Evolutionary conservation across 305 asterid genomes (phyloP).

Genomic region (Rubia tinctorum): DNA sequence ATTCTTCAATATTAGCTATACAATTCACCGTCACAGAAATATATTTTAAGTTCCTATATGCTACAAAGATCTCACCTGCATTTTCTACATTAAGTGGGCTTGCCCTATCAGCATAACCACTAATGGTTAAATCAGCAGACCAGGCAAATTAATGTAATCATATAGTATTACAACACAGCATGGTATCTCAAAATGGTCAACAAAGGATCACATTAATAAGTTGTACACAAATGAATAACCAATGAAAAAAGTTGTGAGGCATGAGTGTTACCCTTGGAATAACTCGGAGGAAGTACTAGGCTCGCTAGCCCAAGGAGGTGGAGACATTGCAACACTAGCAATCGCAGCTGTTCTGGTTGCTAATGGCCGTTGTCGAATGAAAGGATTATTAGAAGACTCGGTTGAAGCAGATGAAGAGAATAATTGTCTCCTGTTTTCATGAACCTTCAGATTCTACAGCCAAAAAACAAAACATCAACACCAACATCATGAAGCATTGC

Average conservation of each 20-base stretch:
- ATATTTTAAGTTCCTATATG: neutral
- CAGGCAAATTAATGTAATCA: neutral
- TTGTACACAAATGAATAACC: neutral
- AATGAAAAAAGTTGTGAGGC: neutral
- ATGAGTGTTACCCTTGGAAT: constrained; percentile 14
- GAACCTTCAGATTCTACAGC: constrained; percentile 83
- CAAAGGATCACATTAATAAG: neutral
- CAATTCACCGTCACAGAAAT: neutral
- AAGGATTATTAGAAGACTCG: constrained; percentile 40
- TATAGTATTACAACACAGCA: neutral
- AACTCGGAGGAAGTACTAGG: constrained; percentile 15
- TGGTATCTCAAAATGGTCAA: neutral
- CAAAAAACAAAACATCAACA: constrained; percentile 5
- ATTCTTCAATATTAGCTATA: neutral
- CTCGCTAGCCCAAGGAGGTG: constrained; percentile 25
- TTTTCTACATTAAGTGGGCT: neutral
- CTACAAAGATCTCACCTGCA: neutral
- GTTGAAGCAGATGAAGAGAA: constrained; percentile 67
- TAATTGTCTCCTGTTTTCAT: constrained; percentile 79
- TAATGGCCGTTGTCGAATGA: constrained; percentile 34
- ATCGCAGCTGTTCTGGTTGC: constrained; percentile 28
- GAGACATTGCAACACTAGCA: constrained; percentile 24
- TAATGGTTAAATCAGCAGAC: neutral
- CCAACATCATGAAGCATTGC: neutral
- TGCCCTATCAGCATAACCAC: neutral